Conservation (phyloP, 2,329 filamentous ascomycete genomes). For the Colletotrichum tabaci region DNA sequence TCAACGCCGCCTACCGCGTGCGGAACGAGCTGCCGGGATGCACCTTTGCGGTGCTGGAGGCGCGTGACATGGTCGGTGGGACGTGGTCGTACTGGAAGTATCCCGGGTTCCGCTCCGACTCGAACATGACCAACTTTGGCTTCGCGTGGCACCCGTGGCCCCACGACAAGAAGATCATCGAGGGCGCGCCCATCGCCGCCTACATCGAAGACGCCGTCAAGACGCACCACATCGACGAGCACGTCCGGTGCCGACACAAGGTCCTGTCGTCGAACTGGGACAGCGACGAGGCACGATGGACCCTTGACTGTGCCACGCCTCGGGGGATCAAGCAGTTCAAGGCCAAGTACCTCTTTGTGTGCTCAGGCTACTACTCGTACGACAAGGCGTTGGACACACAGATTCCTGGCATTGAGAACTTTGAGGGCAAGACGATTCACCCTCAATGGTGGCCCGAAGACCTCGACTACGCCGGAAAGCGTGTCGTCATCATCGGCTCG, state of each 20-base stretch:
- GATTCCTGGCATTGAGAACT: constrained; percentile 78
- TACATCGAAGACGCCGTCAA: constrained; percentile 69
- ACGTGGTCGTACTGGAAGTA: constrained; percentile 87
- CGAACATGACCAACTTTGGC: constrained; percentile 72
- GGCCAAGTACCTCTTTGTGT: constrained; percentile 71
- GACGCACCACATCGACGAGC: constrained; percentile 65
- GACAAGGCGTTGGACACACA: constrained; percentile 69
- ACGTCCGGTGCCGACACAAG: constrained; percentile 67
- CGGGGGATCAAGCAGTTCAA: constrained; percentile 48
- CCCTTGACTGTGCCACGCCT: constrained; percentile 58
- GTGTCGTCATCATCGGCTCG: constrained; percentile 80
- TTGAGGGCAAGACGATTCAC: constrained; percentile 75
- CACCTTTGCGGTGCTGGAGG: constrained; percentile 78
- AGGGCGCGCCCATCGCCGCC: constrained; percentile 64
- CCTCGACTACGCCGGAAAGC: constrained; percentile 76
- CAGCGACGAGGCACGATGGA: constrained; percentile 70
- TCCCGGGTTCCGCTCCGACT: constrained; percentile 80
- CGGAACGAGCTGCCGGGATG: constrained; percentile 69
- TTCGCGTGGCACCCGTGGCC: constrained; percentile 82
- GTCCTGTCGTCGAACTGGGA: constrained; percentile 68
- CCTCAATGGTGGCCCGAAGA: constrained; percentile 84
- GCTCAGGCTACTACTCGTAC: constrained; percentile 82
- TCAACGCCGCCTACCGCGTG: constrained; percentile 80
- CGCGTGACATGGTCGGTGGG: constrained; percentile 76
- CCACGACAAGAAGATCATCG: constrained; percentile 66